These are phyloP conservation scores for Ehretia macrophylla DNA, from an alignment of 257 asterid species.

Conservation along the genomic window DNA sequence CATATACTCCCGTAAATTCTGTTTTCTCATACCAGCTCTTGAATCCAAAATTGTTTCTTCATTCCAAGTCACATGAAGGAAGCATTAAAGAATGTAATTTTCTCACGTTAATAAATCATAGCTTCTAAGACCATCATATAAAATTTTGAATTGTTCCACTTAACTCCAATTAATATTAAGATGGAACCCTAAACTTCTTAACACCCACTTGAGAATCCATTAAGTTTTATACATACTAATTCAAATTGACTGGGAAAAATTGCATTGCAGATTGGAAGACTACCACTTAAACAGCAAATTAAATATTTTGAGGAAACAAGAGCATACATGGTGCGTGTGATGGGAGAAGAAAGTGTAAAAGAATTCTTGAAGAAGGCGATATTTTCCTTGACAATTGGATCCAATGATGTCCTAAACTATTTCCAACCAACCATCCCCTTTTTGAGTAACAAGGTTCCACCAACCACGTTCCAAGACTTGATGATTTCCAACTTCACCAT, in stretches of 20 bases:
- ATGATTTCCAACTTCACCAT: slow-evolving; percentile 43
- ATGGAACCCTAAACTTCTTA: no score
- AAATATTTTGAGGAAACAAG: slow-evolving; percentile 39
- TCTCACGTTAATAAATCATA: no score
- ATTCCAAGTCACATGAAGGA: no score
- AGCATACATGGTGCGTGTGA: slow-evolving; percentile 29
- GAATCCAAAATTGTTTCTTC: no score
- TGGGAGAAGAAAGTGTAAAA: slow-evolving; percentile 37
- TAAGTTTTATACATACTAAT: neutral
- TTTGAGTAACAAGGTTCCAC: slow-evolving; percentile 22
- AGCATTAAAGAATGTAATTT: no score
- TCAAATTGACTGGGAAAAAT: neutral
- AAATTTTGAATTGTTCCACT: no score
- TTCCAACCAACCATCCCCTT: slow-evolving; percentile 38
- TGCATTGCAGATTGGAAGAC: slow-evolving; percentile 37
- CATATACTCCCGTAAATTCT: no score
- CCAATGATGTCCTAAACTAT: slow-evolving; percentile 50
- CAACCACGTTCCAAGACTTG: slow-evolving; percentile 33
- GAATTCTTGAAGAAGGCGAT: slow-evolving; percentile 31
- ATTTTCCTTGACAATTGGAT: slow-evolving; percentile 46
- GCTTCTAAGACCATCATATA: no score
- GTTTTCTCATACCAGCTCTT: no score
- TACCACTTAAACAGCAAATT: slow-evolving; percentile 42
- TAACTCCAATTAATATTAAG: no score
- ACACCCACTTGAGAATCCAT: no score